Conservation (phyloP, 768 basidiomycete species). For the Leccinum pellstonianum region DNA sequence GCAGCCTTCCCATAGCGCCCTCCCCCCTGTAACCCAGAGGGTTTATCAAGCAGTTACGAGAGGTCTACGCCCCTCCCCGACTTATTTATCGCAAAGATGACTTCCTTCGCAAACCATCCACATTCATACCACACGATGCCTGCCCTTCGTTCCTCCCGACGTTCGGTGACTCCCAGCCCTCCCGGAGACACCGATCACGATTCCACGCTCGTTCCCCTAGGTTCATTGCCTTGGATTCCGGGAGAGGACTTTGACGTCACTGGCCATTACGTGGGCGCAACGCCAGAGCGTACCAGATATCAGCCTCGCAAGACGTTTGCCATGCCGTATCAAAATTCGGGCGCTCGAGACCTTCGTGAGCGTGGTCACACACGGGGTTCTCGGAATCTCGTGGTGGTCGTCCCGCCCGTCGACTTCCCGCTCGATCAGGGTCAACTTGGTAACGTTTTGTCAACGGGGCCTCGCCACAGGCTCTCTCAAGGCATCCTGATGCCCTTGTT, state of each 20-base stretch:
- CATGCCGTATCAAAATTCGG: slow-evolving; percentile 54
- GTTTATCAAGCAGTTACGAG: neutral
- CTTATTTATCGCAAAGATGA: slow-evolving; percentile 32
- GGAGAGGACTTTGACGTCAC: slow-evolving; percentile 17
- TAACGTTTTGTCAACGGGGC: slow-evolving; percentile 56
- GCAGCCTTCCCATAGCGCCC: neutral
- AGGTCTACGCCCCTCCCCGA: neutral
- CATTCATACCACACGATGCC: slow-evolving; percentile 27
- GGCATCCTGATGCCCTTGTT: slow-evolving; percentile 75
- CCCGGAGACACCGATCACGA: slow-evolving; percentile 37
- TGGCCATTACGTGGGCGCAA: neutral
- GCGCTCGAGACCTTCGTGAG: slow-evolving; percentile 44
- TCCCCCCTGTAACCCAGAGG: neutral
- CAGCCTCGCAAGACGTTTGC: slow-evolving; percentile 48
- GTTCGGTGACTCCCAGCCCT: slow-evolving; percentile 32
- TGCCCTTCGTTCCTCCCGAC: slow-evolving; percentile 36
- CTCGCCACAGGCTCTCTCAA: slow-evolving; percentile 58
- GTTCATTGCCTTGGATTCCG: neutral
- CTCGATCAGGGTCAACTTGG: slow-evolving; percentile 60
- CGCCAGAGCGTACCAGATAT: slow-evolving; percentile 14
- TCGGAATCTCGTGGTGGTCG: slow-evolving; percentile 62
- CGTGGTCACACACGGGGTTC: slow-evolving; percentile 37
- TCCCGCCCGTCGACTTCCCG: slow-evolving; percentile 59
- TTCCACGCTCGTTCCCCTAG: neutral
- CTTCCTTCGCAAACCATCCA: slow-evolving; percentile 40